Evolutionary conservation across 192 early-diverging fungal genomes (phyloP), one percentile per base, ranked within the genome.

Genomic region (Podila epicladia): DNA sequence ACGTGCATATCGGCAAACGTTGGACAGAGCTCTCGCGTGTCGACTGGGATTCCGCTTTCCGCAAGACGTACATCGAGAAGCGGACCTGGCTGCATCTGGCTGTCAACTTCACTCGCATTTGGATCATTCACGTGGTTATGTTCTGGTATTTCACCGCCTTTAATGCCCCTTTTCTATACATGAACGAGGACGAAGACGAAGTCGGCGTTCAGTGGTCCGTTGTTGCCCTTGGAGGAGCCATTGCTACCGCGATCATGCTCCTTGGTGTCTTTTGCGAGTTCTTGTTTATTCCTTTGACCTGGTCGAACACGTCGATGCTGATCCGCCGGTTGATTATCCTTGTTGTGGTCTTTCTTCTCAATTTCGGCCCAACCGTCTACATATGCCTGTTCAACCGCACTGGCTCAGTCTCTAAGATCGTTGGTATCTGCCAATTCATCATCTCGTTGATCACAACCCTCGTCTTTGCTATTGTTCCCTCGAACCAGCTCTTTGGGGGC

Each of bases 21-120:
- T 96, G 91, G 84, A 58, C 64, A 5, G 83, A 79, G 11, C 82
- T 96, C 15, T 82, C 85, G 57, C 82, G 91, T 9, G 92, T 94
- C 62, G 77, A 88, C 72, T 96, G 94, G 92, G 85, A 82, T 19
- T 86, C 88, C 58, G 88, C 88, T 11, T 94, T 96, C 75, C 62
- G 74, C 74, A 96, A 95, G 83, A 95, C 94, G 2, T 96, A 94
- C 83, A 91, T 92, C 71, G 94, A 96, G 84, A 92, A 91, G 58
- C 91, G 94, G 59, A 93, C 93, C 13, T 92, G 92, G 91, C 85
- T 93, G 83, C 94, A 96, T 87, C 82, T 93, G 28, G 88, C 91
- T 72, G 90, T 91, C 84, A 96, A 95, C 83, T 95, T 96, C 63
- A 91, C 91, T 35, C 93, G 94, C 29, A 87, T 95, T 29, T 96